Evolutionary conservation across 176 grass and related monocot species (phyloP), one percentile per base, ranked within the genome.

Genomic region (Oryza meridionalis): DNA sequence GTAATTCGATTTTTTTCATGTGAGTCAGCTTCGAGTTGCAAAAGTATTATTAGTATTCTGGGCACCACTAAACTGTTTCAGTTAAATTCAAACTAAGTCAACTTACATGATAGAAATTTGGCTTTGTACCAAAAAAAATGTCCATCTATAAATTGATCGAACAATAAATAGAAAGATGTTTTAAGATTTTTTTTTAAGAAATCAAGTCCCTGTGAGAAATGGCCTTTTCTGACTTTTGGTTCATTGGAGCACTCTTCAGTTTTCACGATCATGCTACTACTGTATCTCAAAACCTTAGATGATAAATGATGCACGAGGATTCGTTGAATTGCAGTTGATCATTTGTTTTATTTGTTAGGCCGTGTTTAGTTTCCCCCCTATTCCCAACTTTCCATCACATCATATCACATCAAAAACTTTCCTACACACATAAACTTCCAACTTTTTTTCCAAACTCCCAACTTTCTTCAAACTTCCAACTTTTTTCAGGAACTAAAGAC

Each of bases 261-360:
- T 11, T 40, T 82, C 38, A 82, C 19, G 67, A 24, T 75, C 55
- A 50, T 46, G 69, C 31, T 69, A 61, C 42, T 69, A 61, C 15
- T 25, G 74, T 84, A 32, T 69, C 75, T 62, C 19, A 73, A 13
- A 75, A 4, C 22, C 77, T 83, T 83, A 44, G 74, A 24, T 0
- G 26, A 33, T n/a, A 27, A 53, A 61, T 73, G 77, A 51, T 51
- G 5, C 13, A 22, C 2, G 3, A 70, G 31, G 53, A 12, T 76
- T 81, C 11, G 19, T 85, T 47, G 6, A 42, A 75, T 70, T 68
- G 33, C 49, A 89, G 69, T 63, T 63, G 4, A 32, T 72, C 50
- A 6, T 68, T 84, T 73, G 10, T 17, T 63, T 46, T 21, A 75
- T 45, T 76, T 69, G 25, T 69, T 31, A 27, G 27, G 27, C 27